These are phyloP conservation scores for Globisporangium sylvaticum DNA, from an alignment of 352 stramenopile genomes.

Conservation along the genomic window DNA sequence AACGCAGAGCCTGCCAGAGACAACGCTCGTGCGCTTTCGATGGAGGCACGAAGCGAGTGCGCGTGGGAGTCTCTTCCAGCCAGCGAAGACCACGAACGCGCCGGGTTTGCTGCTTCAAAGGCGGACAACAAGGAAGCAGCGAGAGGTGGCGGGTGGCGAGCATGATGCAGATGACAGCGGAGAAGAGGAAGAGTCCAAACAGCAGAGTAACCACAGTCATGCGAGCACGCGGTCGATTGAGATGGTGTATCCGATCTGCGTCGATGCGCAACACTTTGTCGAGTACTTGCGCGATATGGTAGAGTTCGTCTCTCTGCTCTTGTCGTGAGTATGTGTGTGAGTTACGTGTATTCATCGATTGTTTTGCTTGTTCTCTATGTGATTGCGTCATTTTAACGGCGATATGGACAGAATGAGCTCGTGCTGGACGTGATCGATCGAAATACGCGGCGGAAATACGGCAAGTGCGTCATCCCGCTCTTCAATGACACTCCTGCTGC, in stretches of 20 bases:
- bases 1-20: conserved; percentile 8
- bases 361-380: not conserved
- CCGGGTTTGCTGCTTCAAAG: not conserved
- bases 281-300: conserved; percentile 17
- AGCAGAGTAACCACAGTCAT: not conserved
- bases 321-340: not conserved
- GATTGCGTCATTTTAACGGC: not conserved
- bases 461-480: conserved; percentile 28
- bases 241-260: conserved; percentile 18
- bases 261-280: conserved; percentile 10
- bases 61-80: conserved; percentile 16
- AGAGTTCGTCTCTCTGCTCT: not conserved
- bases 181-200: conserved; percentile 2
- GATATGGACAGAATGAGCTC: conserved; percentile 30
- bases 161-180: not conserved
- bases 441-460: conserved; percentile 30
- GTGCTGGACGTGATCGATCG: conserved; percentile 64
- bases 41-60: conserved; percentile 6
- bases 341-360: not conserved
- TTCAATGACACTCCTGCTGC: not conserved
- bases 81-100: conserved; percentile 13
- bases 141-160: not conserved
- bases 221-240: conserved; percentile 3
- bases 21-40: conserved; percentile 13
- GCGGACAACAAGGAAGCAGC: not conserved